These are phyloP conservation scores for Crithidia expoeki DNA, from an alignment of 208 protist species.

Conservation along the genomic window DNA sequence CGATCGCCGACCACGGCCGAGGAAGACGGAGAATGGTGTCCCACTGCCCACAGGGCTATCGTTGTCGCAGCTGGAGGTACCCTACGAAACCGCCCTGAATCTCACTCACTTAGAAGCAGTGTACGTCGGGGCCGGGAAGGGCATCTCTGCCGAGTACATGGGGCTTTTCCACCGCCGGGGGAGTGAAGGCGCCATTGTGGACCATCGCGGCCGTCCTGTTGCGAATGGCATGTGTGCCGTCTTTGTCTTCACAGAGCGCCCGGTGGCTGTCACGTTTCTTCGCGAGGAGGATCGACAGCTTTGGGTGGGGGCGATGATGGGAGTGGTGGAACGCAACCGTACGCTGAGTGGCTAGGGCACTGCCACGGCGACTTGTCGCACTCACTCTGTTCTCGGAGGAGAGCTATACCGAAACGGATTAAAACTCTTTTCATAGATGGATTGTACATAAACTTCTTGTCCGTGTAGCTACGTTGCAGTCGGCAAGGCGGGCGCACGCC, in stretches of 20 bases:
- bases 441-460: no score
- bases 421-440: no score
- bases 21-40: conserved; percentile 6
- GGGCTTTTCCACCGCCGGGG: conserved; percentile 14
- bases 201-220: conserved; percentile 44
- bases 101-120: conserved; percentile 50
- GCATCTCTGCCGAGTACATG: conserved; percentile 22
- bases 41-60: conserved; percentile 39
- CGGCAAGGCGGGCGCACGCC: no score
- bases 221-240: conserved; percentile 55
- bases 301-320: conserved; percentile 74
- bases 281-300: conserved; percentile 65
- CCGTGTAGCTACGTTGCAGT: no score
- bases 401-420: no score
- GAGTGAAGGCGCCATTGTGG: conserved; percentile 27
- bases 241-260: conserved; percentile 51
- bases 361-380: background rate
- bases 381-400: no score
- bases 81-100: conserved; percentile 45
- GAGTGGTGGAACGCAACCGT: conserved; percentile 71
- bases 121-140: conserved; percentile 36
- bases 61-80: conserved; percentile 28
- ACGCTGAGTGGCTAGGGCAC: conserved; percentile 17
- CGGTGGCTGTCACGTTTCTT: conserved; percentile 61
- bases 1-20: conserved; percentile 8